Base-by-base conservation (phyloP, 139 green algal species). In the Microglena sp. region DNA sequence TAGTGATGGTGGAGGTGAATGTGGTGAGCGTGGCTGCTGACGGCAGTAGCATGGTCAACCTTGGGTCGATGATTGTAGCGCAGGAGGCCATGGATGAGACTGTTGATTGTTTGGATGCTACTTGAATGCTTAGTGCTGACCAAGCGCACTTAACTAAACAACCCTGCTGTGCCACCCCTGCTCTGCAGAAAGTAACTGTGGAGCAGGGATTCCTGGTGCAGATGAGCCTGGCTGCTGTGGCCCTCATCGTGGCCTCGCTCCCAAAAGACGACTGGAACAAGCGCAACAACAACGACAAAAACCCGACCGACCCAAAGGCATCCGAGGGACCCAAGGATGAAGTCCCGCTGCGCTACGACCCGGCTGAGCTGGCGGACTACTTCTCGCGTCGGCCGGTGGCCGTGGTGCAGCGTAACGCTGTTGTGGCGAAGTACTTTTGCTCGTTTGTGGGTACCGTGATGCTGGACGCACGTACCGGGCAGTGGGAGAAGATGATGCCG, bases 1-100 rank as follows among this genome's bases (percentile, higher is more conserved):
- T n/a, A n/a, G 73, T 79, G 58, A 67, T 75, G 64, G 68, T 75
- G 68, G 68, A 75, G 2, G 64, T 79, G 15, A 71, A 67, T 5
- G 67, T 53, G 1, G 32, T 73, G 56, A 33, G 45, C n/a, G 53
- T 35, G 1, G 53, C 66, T 29, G 67, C 33, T 24, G 44, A 31
- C 26, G 45, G 45, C 15, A 28, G 62, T 27, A 58, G 2, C 24
- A 27, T 30, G 3, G 5, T 44, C 6, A n/a, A n/a, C n/a, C n/a
- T n/a, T n/a, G n/a, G n/a, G n/a, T 35, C 58, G 26, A 79, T 79
- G 73, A 8, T 73, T 1, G 73, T 64, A 6, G 73, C 73, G 18
- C 73, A 79, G 63, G 34, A 67, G 44, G 73, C 73, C 15, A 72
- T 79, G 58, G 33, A 64, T 29, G 34, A 68, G 33, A 29, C 68